Evolutionary conservation across 2,329 filamentous ascomycete species (phyloP).

Genomic region (Aquanectria penicillioides): DNA sequence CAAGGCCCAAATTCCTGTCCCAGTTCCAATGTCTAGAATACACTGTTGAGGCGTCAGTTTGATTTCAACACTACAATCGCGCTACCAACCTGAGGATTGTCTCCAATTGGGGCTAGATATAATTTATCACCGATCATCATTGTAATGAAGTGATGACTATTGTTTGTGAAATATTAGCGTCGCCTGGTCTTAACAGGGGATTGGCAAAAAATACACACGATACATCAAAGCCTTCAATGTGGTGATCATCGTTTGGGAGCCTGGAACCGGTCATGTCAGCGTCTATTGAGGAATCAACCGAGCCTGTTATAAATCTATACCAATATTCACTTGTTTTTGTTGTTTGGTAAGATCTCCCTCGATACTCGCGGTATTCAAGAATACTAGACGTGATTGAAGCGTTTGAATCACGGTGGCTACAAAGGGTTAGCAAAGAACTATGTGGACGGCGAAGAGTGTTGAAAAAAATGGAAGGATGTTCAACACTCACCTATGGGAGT

Average conservation of each 20-base stretch:
- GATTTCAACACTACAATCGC: neutral
- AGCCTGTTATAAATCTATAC: neutral
- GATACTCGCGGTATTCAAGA: neutral
- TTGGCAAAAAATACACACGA: neutral
- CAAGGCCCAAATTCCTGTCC: conserved; percentile 1
- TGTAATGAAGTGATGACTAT: neutral
- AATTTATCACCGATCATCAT: neutral
- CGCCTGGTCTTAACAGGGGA: no score
- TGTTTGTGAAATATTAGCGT: neutral
- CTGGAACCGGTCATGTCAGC: neutral
- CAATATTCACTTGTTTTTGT: neutral
- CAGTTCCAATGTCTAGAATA: neutral
- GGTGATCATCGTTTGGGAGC: neutral
- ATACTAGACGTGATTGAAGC: neutral
- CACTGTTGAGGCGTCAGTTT: neutral
- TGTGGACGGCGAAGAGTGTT: no score
- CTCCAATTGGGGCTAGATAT: neutral
- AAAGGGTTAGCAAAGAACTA: no score
- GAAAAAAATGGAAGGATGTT: neutral
- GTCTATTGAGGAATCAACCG: no score
- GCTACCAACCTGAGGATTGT: neutral
- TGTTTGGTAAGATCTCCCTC: neutral
- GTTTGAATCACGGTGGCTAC: neutral
- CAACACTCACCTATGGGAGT: neutral
- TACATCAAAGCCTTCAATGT: neutral